Percentiles rank a stretch among this genome's conserved stretches.
These are phyloP conservation scores for Ceratocystis diversiconidia DNA, from an alignment of 2,329 filamentous ascomycete species.

Conservation along the genomic window DNA sequence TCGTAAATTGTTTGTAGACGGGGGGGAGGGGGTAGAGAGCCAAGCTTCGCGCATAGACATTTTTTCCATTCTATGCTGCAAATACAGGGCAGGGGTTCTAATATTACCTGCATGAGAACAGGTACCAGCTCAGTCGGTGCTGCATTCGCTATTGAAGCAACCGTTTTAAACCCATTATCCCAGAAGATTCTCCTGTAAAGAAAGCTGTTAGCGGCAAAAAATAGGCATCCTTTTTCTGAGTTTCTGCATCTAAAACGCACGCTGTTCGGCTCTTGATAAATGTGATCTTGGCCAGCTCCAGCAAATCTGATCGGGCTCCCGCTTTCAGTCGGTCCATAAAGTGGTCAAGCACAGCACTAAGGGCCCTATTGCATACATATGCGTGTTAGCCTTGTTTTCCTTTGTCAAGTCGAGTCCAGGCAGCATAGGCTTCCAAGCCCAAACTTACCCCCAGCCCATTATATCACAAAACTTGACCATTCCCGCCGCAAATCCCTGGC, in stretches of 20 bases:
- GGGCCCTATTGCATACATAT: slow-evolving; percentile 34
- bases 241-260: slow-evolving; percentile 24
- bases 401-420: not conserved
- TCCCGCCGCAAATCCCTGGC: slow-evolving; percentile 63
- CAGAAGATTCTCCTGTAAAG: slow-evolving; percentile 47
- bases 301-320: slow-evolving; percentile 54
- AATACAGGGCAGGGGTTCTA: not conserved
- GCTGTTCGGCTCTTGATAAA: slow-evolving; percentile 68
- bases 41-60: not conserved
- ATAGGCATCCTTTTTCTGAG: not conserved
- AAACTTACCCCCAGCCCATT: slow-evolving; percentile 54
- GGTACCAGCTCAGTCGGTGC: slow-evolving; percentile 53
- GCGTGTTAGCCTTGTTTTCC: too few species aligned
- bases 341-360: slow-evolving; percentile 59
- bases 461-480: slow-evolving; percentile 68
- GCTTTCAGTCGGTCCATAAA: slow-evolving; percentile 61
- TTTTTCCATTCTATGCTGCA: not conserved
- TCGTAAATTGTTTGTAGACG: not conserved
- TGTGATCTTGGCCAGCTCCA: slow-evolving; percentile 56
- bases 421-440: slow-evolving; percentile 19
- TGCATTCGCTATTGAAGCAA: slow-evolving; percentile 55
- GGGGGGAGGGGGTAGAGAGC: not conserved
- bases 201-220: not conserved
- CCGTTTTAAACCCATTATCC: slow-evolving; percentile 59
- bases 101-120: slow-evolving; percentile 51